phyloP scores from a whole-genome alignment of 2,329 filamentous ascomycete species.

The Nemania sp. region DNA sequence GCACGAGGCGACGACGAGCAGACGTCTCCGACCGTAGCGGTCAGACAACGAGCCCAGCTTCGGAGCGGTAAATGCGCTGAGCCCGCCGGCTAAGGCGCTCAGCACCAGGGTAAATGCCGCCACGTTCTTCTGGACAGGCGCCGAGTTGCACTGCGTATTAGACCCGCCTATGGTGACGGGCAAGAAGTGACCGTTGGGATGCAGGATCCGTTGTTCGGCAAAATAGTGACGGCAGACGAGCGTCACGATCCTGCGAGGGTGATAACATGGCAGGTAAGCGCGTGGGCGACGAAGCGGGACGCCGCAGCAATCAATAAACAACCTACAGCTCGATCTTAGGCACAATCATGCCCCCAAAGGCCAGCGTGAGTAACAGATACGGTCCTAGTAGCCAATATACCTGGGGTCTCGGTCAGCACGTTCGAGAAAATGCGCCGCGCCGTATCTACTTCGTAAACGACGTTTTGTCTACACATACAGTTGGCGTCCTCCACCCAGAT shows the following conservation, averaged over 20 bases:
- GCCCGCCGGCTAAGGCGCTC: constrained; percentile 72
- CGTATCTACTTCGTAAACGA: no score
- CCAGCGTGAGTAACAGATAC: constrained; percentile 80
- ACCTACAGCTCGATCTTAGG: constrained; percentile 80
- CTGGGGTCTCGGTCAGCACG: constrained; percentile 48
- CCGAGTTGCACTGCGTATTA: constrained; percentile 79
- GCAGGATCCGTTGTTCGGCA: constrained; percentile 62
- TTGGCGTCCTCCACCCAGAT: constrained; percentile 67
- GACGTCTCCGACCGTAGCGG: constrained; percentile 75
- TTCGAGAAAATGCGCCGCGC: neutral
- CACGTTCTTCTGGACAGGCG: constrained; percentile 76
- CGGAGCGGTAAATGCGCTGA: constrained; percentile 82
- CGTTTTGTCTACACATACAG: constrained; percentile 48
- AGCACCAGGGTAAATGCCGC: constrained; percentile 79
- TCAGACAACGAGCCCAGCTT: constrained; percentile 86
- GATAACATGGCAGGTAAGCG: constrained; percentile 3
- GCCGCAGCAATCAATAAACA: neutral
- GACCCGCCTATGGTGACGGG: constrained; percentile 70
- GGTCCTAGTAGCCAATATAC: constrained; percentile 83
- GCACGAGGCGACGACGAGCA: constrained; percentile 73
- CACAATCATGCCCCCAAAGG: constrained; percentile 83
- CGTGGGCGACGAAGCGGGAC: neutral
- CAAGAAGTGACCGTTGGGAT: constrained; percentile 63
- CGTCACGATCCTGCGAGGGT: constrained; percentile 64
- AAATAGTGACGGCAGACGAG: constrained; percentile 86